These are phyloP conservation scores for Cyberlindnera japonica DNA, from an alignment of 805 yeast species.

Conservation along the genomic window DNA sequence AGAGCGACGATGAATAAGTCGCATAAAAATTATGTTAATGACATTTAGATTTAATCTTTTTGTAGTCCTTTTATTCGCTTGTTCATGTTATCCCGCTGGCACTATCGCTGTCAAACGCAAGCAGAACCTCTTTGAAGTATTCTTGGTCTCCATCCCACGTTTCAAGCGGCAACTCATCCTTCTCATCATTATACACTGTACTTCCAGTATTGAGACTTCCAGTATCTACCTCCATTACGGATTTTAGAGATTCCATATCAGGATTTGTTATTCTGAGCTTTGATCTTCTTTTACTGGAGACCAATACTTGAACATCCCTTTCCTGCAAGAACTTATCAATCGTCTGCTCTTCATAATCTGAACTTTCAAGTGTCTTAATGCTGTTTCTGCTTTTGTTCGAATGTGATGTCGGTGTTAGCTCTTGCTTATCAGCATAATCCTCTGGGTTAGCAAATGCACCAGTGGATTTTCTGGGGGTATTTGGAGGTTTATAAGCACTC, in stretches of 20 bases:
- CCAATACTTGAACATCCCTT: slow-evolving; percentile 69
- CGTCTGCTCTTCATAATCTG: slow-evolving; percentile 24
- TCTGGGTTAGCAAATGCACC: slow-evolving; percentile 26
- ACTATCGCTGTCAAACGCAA: slow-evolving; percentile 35
- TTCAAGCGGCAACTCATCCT: not conserved
- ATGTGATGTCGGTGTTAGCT: slow-evolving; percentile 14
- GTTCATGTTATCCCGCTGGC: not conserved
- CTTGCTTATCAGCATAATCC: slow-evolving; percentile 23
- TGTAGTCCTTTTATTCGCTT: too few species aligned
- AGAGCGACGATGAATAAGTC: slow-evolving; percentile 21
- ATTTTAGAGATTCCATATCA: slow-evolving; percentile 31
- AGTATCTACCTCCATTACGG: slow-evolving; percentile 7
- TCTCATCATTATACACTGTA: slow-evolving; percentile 3
- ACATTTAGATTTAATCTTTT: too few species aligned
- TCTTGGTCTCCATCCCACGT: slow-evolving; percentile 20
- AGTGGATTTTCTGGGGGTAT: not conserved
- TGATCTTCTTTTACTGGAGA: slow-evolving; percentile 60
- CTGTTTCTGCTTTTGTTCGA: slow-evolving; percentile 15
- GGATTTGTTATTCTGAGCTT: slow-evolving; percentile 63
- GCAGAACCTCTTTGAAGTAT: slow-evolving; percentile 29
- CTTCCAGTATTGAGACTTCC: slow-evolving; percentile 11
- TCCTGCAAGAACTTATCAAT: slow-evolving; percentile 42
- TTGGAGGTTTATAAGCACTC: slow-evolving; percentile 4
- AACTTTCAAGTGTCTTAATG: slow-evolving; percentile 1
- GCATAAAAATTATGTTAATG: too few species aligned